phyloP scores from a whole-genome alignment of 352 stramenopile species.

The Blastocystis sp. region DNA sequence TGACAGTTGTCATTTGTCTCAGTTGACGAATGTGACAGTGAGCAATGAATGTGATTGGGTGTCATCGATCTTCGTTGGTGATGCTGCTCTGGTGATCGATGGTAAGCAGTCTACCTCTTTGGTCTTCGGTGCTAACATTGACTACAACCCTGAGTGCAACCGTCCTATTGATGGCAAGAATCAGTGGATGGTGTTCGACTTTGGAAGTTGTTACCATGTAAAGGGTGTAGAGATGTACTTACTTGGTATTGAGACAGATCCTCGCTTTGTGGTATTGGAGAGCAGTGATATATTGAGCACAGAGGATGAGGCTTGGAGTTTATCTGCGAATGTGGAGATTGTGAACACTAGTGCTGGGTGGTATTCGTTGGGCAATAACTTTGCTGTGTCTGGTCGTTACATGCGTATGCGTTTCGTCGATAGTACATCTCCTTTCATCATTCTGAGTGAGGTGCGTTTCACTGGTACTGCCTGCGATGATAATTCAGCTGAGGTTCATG shows the following conservation, averaged over 20 bases:
- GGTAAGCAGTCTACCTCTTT: slow-evolving; percentile 43
- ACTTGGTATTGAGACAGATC: slow-evolving; percentile 62
- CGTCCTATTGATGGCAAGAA: slow-evolving; percentile 54
- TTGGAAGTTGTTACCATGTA: slow-evolving; percentile 52
- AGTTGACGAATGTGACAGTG: not conserved
- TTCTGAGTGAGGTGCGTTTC: slow-evolving; percentile 55
- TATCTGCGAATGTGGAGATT: slow-evolving; percentile 36
- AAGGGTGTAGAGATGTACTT: slow-evolving; percentile 39
- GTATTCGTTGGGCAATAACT: slow-evolving; percentile 34
- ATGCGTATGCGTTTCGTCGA: slow-evolving; percentile 56
- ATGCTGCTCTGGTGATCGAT: slow-evolving; percentile 41
- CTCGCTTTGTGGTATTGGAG: slow-evolving; percentile 49
- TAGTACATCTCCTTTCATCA: slow-evolving; percentile 38
- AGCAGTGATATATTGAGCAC: slow-evolving; percentile 47
- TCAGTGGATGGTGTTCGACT: slow-evolving; percentile 67
- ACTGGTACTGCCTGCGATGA: slow-evolving; percentile 25
- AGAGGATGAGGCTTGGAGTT: slow-evolving; percentile 4
- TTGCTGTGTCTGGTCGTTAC: slow-evolving; percentile 31
- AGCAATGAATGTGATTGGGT: slow-evolving; percentile 40
- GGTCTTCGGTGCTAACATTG: slow-evolving; percentile 57
- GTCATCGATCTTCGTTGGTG: slow-evolving; percentile 45
- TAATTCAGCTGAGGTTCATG: not conserved
- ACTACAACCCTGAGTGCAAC: slow-evolving; percentile 18
- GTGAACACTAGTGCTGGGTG: slow-evolving; percentile 46
- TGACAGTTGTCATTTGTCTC: not conserved